Conservation (phyloP, 768 basidiomycete genomes). For the Cystobasidium tubakii region DNA sequence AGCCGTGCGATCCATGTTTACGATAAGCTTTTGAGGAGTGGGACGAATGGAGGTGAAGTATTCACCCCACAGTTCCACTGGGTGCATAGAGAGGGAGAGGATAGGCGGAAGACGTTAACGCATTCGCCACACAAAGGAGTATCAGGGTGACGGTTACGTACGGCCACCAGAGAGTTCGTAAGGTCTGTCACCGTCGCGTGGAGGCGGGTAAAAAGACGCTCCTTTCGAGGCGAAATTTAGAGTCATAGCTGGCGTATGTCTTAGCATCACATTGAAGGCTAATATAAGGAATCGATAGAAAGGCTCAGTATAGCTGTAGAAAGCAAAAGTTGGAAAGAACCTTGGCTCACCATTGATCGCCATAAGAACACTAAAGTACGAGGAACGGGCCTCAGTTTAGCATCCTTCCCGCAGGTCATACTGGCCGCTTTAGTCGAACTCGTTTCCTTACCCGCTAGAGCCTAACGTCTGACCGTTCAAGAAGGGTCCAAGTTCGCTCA, state of each 20-base stretch:
- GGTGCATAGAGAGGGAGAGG: not conserved
- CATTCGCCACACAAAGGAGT: not conserved
- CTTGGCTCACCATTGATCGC: slow-evolving; percentile 23
- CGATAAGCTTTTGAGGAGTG: slow-evolving; percentile 3
- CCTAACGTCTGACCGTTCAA: not conserved
- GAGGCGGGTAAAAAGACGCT: slow-evolving; percentile 32
- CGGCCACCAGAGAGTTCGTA: slow-evolving; percentile 23
- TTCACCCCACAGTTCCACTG: slow-evolving; percentile 37
- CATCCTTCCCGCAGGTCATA: too few species aligned
- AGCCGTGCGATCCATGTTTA: slow-evolving; percentile 37
- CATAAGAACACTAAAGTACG: slow-evolving; percentile 35
- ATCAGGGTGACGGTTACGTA: not conserved
- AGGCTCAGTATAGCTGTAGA: not conserved
- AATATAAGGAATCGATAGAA: not conserved
- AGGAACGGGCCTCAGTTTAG: too few species aligned
- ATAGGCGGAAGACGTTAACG: not conserved
- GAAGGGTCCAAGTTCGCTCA: slow-evolving; percentile 24
- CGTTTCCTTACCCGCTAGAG: slow-evolving; percentile 24
- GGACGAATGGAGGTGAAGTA: slow-evolving; percentile 38
- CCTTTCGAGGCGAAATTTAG: slow-evolving; percentile 36
- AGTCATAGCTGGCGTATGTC: slow-evolving; percentile 8
- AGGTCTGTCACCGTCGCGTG: slow-evolving; percentile 14
- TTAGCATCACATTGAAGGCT: slow-evolving; percentile 39
- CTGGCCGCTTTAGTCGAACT: not conserved
- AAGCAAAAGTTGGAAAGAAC: not conserved